Evolutionary conservation across 208 protist genomes (phyloP).

Genomic region (Crithidia thermophila): DNA sequence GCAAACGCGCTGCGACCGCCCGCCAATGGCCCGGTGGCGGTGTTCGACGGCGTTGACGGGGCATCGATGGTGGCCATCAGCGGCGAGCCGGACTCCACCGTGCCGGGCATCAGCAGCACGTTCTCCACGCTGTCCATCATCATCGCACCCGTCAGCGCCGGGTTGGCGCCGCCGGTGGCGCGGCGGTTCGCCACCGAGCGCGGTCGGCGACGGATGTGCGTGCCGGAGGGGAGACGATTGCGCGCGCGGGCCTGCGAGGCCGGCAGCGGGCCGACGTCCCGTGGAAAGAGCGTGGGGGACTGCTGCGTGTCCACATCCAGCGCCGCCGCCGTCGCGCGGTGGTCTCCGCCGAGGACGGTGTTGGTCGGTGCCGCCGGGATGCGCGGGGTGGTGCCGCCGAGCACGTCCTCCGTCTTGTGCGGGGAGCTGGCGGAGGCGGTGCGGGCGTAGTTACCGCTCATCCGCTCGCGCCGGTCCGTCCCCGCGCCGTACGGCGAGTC

Average conservation of each 20-base stretch:
- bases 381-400: slow-evolving; percentile 7
- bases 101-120: background rate
- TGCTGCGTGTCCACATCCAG: background rate
- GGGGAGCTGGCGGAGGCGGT: background rate
- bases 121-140: slow-evolving; percentile 15
- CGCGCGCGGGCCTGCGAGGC: slow-evolving; percentile 31
- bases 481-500: slow-evolving; percentile 1
- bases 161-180: background rate
- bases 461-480: background rate
- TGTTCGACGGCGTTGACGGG: background rate
- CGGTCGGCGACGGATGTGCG: slow-evolving; percentile 75
- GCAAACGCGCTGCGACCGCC: background rate
- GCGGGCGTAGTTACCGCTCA: background rate
- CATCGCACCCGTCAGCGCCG: background rate
- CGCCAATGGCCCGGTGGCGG: background rate
- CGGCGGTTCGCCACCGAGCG: slow-evolving; percentile 46
- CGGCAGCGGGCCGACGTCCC: slow-evolving; percentile 43
- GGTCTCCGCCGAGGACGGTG: background rate
- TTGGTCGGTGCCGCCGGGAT: background rate
- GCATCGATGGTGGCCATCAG: background rate
- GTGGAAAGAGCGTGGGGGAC: slow-evolving; percentile 12
- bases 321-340: background rate
- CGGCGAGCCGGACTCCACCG: slow-evolving; percentile 2
- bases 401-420: background rate
- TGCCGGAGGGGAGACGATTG: slow-evolving; percentile 59